Conservation (phyloP, 768 basidiomycete species). For the Leccinum truebloodii region DNA sequence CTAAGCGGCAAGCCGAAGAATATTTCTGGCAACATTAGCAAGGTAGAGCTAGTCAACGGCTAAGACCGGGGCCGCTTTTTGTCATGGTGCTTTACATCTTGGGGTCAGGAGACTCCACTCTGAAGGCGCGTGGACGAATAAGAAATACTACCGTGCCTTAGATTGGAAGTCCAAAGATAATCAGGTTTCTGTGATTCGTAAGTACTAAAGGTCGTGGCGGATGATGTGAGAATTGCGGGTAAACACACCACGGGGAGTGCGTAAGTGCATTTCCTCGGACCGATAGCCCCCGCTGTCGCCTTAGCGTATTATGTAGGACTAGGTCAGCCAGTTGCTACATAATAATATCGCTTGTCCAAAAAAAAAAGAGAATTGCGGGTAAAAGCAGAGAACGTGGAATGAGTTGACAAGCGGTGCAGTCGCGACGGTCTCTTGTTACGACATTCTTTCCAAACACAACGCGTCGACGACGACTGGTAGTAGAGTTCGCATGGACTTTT, state of each 20-base stretch:
- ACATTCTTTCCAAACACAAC: neutral
- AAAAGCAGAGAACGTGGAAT: neutral
- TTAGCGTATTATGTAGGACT: too few species aligned
- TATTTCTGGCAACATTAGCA: neutral
- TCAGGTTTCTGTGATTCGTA: neutral
- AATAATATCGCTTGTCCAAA: too few species aligned
- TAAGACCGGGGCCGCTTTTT: neutral
- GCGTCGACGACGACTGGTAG: conserved; percentile 1
- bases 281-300: too few species aligned
- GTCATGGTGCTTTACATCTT: neutral
- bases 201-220: neutral
- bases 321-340: too few species aligned
- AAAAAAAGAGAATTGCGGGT: neutral
- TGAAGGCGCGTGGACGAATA: neutral
- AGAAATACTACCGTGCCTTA: neutral
- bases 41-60: neutral
- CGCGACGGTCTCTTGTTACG: conserved; percentile 6
- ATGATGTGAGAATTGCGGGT: neutral
- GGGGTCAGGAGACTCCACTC: conserved; percentile 2
- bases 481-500: conserved; percentile 65
- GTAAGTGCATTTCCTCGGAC: too few species aligned
- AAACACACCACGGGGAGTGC: too few species aligned
- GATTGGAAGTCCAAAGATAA: neutral
- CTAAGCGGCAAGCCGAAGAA: neutral
- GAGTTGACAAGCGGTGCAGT: neutral